These are phyloP conservation scores for Termitomyces titanicus DNA, from an alignment of 768 basidiomycete species.

Conservation along the genomic window DNA sequence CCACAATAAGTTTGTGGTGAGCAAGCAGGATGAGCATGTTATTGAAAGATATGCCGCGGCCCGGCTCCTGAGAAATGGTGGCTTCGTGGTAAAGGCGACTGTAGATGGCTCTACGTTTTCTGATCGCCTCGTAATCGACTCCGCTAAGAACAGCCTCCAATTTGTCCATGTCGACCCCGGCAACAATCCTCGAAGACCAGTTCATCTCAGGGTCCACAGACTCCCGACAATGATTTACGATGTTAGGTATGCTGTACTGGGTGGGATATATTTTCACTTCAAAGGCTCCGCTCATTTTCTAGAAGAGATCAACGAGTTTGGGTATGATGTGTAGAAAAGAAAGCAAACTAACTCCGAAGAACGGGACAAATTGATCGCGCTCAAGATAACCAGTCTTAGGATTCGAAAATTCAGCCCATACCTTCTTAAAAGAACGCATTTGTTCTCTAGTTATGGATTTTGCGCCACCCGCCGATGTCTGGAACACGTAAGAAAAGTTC, in stretches of 20 bases:
- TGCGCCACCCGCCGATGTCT: conserved; percentile 76
- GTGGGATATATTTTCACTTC: conserved; percentile 83
- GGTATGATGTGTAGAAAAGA: not conserved
- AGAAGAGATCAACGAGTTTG: not conserved
- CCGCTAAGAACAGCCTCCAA: conserved; percentile 54
- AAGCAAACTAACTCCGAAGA: conserved; percentile 67
- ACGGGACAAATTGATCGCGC: conserved; percentile 64
- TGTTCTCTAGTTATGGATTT: conserved; percentile 84
- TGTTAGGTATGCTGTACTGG: conserved; percentile 58
- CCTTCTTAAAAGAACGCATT: conserved; percentile 92
- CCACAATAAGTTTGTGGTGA: conserved; percentile 89
- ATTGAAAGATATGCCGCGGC: conserved; percentile 86
- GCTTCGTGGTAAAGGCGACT: conserved; percentile 87
- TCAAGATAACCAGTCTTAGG: conserved; percentile 76
- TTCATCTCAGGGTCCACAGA: conserved; percentile 30
- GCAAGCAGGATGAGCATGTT: conserved; percentile 84
- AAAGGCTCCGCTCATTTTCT: conserved; percentile 86
- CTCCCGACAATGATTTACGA: conserved; percentile 50
- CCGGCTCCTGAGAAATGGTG: conserved; percentile 60
- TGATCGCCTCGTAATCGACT: conserved; percentile 63
- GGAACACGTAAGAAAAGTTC: conserved; percentile 94
- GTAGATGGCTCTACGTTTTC: conserved; percentile 66
- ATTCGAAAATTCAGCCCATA: conserved; percentile 85
- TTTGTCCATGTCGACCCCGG: conserved; percentile 61
- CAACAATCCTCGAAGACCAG: conserved; percentile 32